A percentile compares a stretch with the other conserved stretches of the same genome.
These are phyloP conservation scores for Phytophthora sojae DNA, from an alignment of 352 stramenopile species.

Conservation along the genomic window DNA sequence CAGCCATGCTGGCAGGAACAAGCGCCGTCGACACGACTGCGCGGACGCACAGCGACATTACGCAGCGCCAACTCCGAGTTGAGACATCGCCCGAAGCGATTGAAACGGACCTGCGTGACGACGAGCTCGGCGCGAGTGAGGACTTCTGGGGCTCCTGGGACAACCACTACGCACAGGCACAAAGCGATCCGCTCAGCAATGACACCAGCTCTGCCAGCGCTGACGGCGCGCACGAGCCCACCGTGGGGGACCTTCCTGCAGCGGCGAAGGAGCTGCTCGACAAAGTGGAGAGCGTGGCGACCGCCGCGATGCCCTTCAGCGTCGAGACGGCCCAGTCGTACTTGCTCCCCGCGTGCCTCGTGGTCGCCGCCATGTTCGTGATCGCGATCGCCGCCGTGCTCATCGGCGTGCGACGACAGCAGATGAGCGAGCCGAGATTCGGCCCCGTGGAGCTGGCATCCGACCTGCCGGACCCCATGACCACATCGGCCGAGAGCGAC, in stretches of 20 bases:
- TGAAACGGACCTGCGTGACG: conserved; percentile 16
- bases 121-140: conserved; percentile 25
- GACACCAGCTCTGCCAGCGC: conserved; percentile 7
- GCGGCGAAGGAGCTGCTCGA: conserved; percentile 8
- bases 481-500: conserved; percentile 11
- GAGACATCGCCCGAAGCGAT: conserved; percentile 11
- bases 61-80: conserved; percentile 18
- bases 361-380: conserved; percentile 19
- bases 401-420: conserved; percentile 34
- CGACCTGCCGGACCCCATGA: conserved; percentile 41
- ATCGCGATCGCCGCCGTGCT: conserved; percentile 30
- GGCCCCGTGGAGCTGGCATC: conserved; percentile 37
- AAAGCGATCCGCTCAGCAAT: not conserved
- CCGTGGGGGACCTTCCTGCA: conserved; percentile 15
- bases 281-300: conserved; percentile 25
- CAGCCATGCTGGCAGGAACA: conserved; percentile 3
- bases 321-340: conserved; percentile 10
- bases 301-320: conserved; percentile 22
- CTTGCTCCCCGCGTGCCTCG: conserved; percentile 15
- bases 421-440: conserved; percentile 40
- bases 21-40: not conserved
- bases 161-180: conserved; percentile 14
- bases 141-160: conserved; percentile 29
- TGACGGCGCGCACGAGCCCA: not conserved
- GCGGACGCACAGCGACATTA: not conserved